A percentile compares a stretch with the other conserved stretches of the same genome.
Conservation (phyloP, 768 basidiomycete genomes). For the Galerina sulciceps region DNA sequence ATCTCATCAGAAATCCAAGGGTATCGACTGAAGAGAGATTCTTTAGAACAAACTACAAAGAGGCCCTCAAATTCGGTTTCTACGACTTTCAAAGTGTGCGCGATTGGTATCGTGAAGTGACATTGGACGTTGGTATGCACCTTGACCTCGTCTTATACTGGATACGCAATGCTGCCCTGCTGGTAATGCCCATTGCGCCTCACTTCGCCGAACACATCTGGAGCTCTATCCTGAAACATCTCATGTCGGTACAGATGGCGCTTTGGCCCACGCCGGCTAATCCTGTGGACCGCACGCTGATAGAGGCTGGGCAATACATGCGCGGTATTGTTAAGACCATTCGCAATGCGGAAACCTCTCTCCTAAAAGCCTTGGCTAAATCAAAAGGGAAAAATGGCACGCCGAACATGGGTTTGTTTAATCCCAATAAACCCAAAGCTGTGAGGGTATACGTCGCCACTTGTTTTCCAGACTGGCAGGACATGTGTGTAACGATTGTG, state of each 20-base stretch:
- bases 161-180: conserved; percentile 78
- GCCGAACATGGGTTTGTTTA: conserved; percentile 58
- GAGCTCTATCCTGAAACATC: conserved; percentile 71
- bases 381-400: conserved; percentile 63
- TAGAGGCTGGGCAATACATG: conserved; percentile 86
- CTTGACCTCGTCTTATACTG: conserved; percentile 82
- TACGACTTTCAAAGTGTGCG: conserved; percentile 92
- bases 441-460: conserved; percentile 92
- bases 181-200: conserved; percentile 87
- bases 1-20: neutral
- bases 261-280: conserved; percentile 75
- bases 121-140: conserved; percentile 90
- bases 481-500: conserved; percentile 75
- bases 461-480: conserved; percentile 94
- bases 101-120: conserved; percentile 97
- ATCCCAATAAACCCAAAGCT: conserved; percentile 84
- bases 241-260: conserved; percentile 80
- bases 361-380: conserved; percentile 83
- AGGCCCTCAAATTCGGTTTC: conserved; percentile 92
- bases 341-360: conserved; percentile 80
- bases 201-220: conserved; percentile 95
- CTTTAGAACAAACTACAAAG: conserved; percentile 89
- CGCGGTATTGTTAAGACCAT: conserved; percentile 87
- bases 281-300: conserved; percentile 62
- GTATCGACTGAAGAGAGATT: neutral